Evolutionary conservation across 1,284 basidiomycete species (phyloP).

Genomic region (Fomitopsis betulina): DNA sequence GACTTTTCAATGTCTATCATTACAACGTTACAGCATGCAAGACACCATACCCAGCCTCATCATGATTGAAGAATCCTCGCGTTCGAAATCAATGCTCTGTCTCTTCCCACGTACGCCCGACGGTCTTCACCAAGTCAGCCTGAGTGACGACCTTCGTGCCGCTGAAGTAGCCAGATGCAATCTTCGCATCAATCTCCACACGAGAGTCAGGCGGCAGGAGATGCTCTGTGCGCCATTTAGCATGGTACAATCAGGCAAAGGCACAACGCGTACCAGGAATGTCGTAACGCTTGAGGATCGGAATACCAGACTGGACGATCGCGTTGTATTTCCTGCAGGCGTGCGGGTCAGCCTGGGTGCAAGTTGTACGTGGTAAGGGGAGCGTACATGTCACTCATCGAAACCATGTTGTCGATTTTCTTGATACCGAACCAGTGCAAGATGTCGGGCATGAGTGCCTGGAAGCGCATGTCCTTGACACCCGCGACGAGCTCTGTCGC

Average conservation of each 20-base stretch:
- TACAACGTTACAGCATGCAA: constrained; percentile 1
- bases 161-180: constrained; percentile 89
- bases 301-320: constrained; percentile 85
- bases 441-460: constrained; percentile 94
- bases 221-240: constrained; percentile 41
- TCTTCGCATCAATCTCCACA: constrained; percentile 97
- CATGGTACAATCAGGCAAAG: background rate
- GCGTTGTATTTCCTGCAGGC: constrained; percentile 86
- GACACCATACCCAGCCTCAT: background rate
- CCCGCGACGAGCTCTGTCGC: constrained; percentile 92
- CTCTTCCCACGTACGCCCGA: constrained; percentile 88
- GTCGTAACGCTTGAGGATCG: constrained; percentile 80
- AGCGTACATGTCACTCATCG: constrained; percentile 84
- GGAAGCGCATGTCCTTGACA: constrained; percentile 95
- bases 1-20: too few species aligned
- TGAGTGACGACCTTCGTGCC: constrained; percentile 73
- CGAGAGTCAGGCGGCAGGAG: constrained; percentile 87
- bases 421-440: constrained; percentile 91
- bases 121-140: constrained; percentile 78
- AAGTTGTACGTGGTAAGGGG: background rate
- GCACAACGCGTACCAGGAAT: constrained; percentile 54
- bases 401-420: constrained; percentile 87
- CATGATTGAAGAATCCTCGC: background rate
- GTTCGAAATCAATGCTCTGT: constrained; percentile 50
- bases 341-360: background rate